Evolutionary conservation across 352 stramenopile genomes (phyloP).

Genomic region (Thraustochytrium sp.): DNA sequence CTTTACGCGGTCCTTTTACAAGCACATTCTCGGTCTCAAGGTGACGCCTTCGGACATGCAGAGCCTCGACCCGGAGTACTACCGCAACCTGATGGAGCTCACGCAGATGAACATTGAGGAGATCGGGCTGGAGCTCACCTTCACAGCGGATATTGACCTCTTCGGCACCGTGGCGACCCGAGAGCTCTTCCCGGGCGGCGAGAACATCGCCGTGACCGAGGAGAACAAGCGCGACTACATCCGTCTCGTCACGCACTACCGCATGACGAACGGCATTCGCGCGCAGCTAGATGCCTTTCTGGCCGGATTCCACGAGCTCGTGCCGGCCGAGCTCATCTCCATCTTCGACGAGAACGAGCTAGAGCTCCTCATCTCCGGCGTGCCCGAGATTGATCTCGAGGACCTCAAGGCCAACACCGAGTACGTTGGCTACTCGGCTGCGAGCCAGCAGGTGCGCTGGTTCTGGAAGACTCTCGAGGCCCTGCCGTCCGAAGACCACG

Average conservation of each 20-base stretch:
- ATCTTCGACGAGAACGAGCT: slow-evolving; percentile 90
- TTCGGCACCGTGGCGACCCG: slow-evolving; percentile 65
- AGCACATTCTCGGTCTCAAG: slow-evolving; percentile 95
- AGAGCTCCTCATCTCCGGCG: slow-evolving; percentile 82
- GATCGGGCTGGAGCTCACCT: slow-evolving; percentile 82
- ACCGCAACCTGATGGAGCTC: slow-evolving; percentile 83
- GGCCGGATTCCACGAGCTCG: slow-evolving; percentile 78
- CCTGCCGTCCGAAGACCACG: slow-evolving; percentile 80
- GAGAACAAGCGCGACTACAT: slow-evolving; percentile 90
- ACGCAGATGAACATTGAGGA: slow-evolving; percentile 62
- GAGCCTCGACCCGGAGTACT: slow-evolving; percentile 93
- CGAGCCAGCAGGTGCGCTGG: slow-evolving; percentile 80
- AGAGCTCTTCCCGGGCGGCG: slow-evolving; percentile 79
- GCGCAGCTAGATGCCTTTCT: slow-evolving; percentile 85
- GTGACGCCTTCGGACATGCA: slow-evolving; percentile 97
- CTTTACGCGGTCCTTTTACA: slow-evolving; percentile 97
- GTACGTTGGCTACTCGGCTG: slow-evolving; percentile 71
- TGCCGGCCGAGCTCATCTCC: slow-evolving; percentile 76
- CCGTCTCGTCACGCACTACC: slow-evolving; percentile 89
- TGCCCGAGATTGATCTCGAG: slow-evolving; percentile 86
- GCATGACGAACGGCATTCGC: slow-evolving; percentile 97
- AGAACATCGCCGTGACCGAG: slow-evolving; percentile 74
- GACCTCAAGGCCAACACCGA: slow-evolving; percentile 85
- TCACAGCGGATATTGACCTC: slow-evolving; percentile 79
- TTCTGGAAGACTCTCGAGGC: slow-evolving; percentile 85